Evolutionary conservation across 441 rosid genomes (phyloP).

Genomic region (Erysimum cheiri): DNA sequence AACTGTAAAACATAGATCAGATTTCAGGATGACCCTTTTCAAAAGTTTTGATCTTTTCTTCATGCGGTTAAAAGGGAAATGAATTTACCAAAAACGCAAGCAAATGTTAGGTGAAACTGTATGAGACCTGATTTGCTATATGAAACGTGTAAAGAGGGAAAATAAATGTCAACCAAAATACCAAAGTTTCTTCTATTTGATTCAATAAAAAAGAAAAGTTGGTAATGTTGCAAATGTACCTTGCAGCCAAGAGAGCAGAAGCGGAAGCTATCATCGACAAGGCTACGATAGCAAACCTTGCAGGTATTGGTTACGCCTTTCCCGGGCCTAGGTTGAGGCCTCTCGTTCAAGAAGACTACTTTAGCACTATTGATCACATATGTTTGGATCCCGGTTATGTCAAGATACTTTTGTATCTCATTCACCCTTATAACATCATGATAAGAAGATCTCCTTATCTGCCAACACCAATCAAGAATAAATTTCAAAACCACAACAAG

Average conservation of each 20-base stretch:
- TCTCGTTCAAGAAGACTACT: slow-evolving; percentile 90
- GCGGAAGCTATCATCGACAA: slow-evolving; percentile 88
- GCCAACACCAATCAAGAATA: slow-evolving; percentile 31
- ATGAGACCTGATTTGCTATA: background rate
- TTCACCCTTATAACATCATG: slow-evolving; percentile 96
- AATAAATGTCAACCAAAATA: slow-evolving; percentile 8
- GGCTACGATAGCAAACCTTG: slow-evolving; percentile 93
- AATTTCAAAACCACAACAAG: slow-evolving; percentile 1
- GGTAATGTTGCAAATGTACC: slow-evolving; percentile 53
- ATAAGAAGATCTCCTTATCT: slow-evolving; percentile 98
- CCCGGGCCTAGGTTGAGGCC: slow-evolving; percentile 97
- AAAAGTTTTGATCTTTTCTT: slow-evolving; percentile 34
- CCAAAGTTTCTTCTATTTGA: slow-evolving; percentile 30
- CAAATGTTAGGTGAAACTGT: slow-evolving; percentile 27
- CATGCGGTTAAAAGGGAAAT: slow-evolving; percentile 13
- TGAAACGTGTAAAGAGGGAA: slow-evolving; percentile 38
- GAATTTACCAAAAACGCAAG: slow-evolving; percentile 20
- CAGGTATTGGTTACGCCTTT: slow-evolving; percentile 96
- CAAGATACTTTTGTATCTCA: slow-evolving; percentile 85
- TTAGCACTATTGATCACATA: slow-evolving; percentile 96
- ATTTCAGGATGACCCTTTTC: slow-evolving; percentile 24
- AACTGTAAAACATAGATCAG: slow-evolving; percentile 5
- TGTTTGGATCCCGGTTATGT: slow-evolving; percentile 84
- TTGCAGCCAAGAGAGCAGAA: slow-evolving; percentile 99
- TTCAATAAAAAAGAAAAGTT: slow-evolving; percentile 17